Evolutionary conservation across 1,284 basidiomycete genomes (phyloP), one percentile per base, ranked within the genome.

Genomic region (Tylopilus orsonianus): DNA sequence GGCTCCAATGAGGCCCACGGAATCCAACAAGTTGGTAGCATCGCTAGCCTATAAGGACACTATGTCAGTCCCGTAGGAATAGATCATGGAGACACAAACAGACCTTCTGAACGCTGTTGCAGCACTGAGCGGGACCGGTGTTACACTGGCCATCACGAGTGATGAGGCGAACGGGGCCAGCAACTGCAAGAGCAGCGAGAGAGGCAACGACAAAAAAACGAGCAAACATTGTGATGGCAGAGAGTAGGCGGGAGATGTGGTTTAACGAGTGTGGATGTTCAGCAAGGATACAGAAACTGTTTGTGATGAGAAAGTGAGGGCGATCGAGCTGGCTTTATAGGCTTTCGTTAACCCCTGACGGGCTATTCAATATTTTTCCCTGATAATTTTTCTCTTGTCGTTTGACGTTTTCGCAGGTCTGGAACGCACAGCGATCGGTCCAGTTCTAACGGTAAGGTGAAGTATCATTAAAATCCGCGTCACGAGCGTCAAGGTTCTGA

Each of bases 131-230:
- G 1, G 33, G 0, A 16, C 58, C 56, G n/a, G 43, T 55, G 44
- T 39, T 40, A 38, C 57, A 59, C 27, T 49, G 36, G 13, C 29
- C 29, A 14, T 24, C 22, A 13, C 54, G 49, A 0, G 10, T 5
- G 19, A 20, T 27, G 19, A 60, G 26, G 4, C 38, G 43, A 33
- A 44, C 29, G 24, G 51, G 41, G 19, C 54, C 7, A 8, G 58
- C 53, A 5, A 56, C 19, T 6, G 44, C 58, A 35, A 59, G 45
- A 0, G 49, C 53, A 53, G 26, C 58, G 12, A 59, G 44, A 7
- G 58, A 46, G 23, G 49, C 58, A 47, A 58, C 35, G 9, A 49
- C 58, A n/a, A 59, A 53, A 18, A 60, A 27, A 60, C 56, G 53
- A 46, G 56, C 43, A 29, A 60, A 60, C 58, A 60, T 59, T 27